Base-by-base conservation (phyloP, 164 flowering plant genomes). In the Echeveria elegans region DNA sequence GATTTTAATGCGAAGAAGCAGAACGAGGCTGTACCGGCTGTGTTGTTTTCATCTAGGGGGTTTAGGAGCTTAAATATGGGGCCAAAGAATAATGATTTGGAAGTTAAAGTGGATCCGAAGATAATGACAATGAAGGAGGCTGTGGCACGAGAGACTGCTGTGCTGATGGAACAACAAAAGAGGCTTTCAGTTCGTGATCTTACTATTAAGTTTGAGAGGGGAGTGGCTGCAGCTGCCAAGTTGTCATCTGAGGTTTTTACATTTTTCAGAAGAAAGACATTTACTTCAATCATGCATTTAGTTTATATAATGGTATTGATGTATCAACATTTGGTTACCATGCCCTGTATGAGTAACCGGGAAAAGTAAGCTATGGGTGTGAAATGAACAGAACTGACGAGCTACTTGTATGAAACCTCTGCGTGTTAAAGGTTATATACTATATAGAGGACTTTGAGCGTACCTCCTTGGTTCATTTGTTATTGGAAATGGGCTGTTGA, bases 121-220 rank as follows among this genome's bases (percentile, higher is more conserved):
- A 79, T 83, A n/a, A 69, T 81, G 43, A 69, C 88, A 16, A 74
- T 85, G 77, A 87, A 82, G 78, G 92, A 87, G 70, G 85, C 84
- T 69, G 83, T 87, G 59, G 82, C 79, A 1, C 77, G 82, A 24
- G 89, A 87, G 71, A 80, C 83, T 48, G 77, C 80, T 7, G 78
- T 70, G 38, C 69, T 87, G 48, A 68, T 82, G 69, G 88, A 87
- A 26, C 92, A 85, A 73, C 89, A 87, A 66, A 83, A 81, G 64
- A 86, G 89, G 23, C 78, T 85, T n/a, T 87, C 92, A 28, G 92
- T 87, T 63, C 86, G 92, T 28, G 89, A 85, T 70, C 88, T 87
- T 31, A 86, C 92, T 16, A 83, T 73, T 63, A 87, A 85, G 78
- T 87, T 87, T 41, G 92, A 87, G 75, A 87, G 79, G 77, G 86